Base-by-base conservation (phyloP, 345 rosid genomes). In the Fremontodendron californicum region DNA sequence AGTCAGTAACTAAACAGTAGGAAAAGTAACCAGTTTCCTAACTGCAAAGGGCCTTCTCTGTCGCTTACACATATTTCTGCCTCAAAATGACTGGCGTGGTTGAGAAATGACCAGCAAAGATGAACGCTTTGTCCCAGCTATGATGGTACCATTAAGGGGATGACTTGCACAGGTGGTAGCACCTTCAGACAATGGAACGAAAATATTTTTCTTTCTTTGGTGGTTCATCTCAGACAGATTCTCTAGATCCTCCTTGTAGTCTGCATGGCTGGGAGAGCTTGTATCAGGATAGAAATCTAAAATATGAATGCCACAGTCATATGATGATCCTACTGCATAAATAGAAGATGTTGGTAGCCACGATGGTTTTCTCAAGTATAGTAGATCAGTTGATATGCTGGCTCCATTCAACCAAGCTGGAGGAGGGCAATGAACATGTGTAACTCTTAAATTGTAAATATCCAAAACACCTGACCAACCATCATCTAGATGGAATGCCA, bases 381-480 rank as follows among this genome's bases (percentile, higher is more conserved):
- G 78, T 54, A 80, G 81, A 85, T 84, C 77, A 29, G 86, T 69
- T 25, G 86, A 76, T 76, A 64, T 75, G 75, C 79, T 84, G 52
- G 84, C 80, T 69, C 85, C 90, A 77, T 81, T 83, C 98, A 96
- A 80, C 98, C 98, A 93, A 67, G 97, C 89, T 15, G 97, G 98
- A 45, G 98, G 98, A 71, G 99, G 99, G 86, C 98, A 96, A 83
- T 96, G 99, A 77, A 96, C 90, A 79, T 93, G 99, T 63, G 92
- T 90, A 77, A 93, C 92, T 84, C 84, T 73, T 74, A 73, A 77
- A 80, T 82, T 90, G 75, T 86, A 73, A 68, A 91, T 80, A 84
- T 96, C 90, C 78, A 96, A 49, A 82, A 96, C 90, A 76, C 98
- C 99, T 0, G 99, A 96, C 99, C 98, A 96, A 74, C 98, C 98